A percentile compares a stretch with the other conserved stretches of the same genome.
These are phyloP conservation scores for Paulownia fortunei DNA, from an alignment of 257 asterid genomes.

Conservation along the genomic window DNA sequence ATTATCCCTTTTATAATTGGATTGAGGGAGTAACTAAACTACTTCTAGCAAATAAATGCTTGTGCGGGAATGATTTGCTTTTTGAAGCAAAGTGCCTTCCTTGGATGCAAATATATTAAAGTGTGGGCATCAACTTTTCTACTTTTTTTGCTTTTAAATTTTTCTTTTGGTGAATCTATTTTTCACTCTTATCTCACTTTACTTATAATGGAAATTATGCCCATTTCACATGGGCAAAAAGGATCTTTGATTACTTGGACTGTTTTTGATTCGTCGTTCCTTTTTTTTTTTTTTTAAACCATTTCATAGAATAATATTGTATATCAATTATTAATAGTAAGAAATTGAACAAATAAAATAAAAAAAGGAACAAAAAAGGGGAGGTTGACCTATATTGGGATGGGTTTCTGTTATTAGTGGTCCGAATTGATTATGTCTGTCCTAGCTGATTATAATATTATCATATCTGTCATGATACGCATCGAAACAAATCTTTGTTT, in stretches of 20 bases:
- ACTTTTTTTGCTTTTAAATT: not conserved
- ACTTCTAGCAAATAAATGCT: not conserved
- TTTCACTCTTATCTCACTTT: not conserved
- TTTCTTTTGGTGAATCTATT: slow-evolving; percentile 12
- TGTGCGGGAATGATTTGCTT: slow-evolving; percentile 10
- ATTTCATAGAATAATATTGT: not conserved
- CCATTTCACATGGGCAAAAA: slow-evolving; percentile 3
- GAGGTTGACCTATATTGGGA: slow-evolving; percentile 18
- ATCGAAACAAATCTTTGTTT: not conserved
- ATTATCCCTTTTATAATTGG: no score
- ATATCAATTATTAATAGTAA: not conserved
- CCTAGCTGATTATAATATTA: not conserved
- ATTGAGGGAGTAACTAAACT: no score
- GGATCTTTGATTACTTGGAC: not conserved
- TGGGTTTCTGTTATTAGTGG: slow-evolving; percentile 21
- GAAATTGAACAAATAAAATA: not conserved
- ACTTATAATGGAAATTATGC: not conserved
- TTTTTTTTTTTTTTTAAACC: not conserved
- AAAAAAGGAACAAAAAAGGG: not conserved
- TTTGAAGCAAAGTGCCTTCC: slow-evolving; percentile 25
- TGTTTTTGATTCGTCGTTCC: not conserved
- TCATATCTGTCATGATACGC: slow-evolving; percentile 2
- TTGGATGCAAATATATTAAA: slow-evolving; percentile 18
- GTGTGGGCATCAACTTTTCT: slow-evolving; percentile 7
- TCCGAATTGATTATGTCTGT: slow-evolving; percentile 22